Conservation (phyloP, 495 filamentous ascomycete genomes). For the Podospora australis region DNA sequence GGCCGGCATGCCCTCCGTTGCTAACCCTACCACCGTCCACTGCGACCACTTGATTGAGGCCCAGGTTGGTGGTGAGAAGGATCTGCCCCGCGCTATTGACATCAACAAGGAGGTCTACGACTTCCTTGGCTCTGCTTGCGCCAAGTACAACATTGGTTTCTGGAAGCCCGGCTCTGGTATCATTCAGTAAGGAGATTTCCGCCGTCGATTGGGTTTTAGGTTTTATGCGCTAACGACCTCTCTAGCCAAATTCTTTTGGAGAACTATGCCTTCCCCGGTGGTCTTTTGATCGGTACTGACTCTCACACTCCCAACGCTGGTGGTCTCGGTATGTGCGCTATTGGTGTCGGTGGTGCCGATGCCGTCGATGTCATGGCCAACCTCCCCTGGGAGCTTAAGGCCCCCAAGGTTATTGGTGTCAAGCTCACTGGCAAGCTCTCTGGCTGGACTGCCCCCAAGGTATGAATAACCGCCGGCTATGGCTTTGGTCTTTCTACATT, state of each 20-base stretch:
- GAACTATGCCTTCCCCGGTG: slow-evolving; percentile 98
- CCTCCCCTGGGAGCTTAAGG: slow-evolving; percentile 97
- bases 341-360: slow-evolving; percentile 98
- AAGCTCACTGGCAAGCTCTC: slow-evolving; percentile 83
- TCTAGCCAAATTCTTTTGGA: slow-evolving; percentile 96
- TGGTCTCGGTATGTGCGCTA: slow-evolving; percentile 91
- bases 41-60: slow-evolving; percentile 99
- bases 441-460: slow-evolving; percentile 84
- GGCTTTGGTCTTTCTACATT: too few species aligned
- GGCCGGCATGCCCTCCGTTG: slow-evolving; percentile 88
- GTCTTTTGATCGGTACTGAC: slow-evolving; percentile 96
- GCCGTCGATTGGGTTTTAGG: too few species aligned
- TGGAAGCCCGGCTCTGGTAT: slow-evolving; percentile 98
- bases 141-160: slow-evolving; percentile 99
- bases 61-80: slow-evolving; percentile 87
- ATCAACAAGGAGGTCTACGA: slow-evolving; percentile 99
- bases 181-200: too few species aligned
- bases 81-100: slow-evolving; percentile 80
- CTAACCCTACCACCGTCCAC: slow-evolving; percentile 94
- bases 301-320: slow-evolving; percentile 98
- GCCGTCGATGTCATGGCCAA: slow-evolving; percentile 98
- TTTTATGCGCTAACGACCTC: too few species aligned
- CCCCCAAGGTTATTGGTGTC: slow-evolving; percentile 94
- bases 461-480: too few species aligned
- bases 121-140: slow-evolving; percentile 89